Base-by-base conservation (phyloP, 1,284 basidiomycete species). In the Irpex sp. region DNA sequence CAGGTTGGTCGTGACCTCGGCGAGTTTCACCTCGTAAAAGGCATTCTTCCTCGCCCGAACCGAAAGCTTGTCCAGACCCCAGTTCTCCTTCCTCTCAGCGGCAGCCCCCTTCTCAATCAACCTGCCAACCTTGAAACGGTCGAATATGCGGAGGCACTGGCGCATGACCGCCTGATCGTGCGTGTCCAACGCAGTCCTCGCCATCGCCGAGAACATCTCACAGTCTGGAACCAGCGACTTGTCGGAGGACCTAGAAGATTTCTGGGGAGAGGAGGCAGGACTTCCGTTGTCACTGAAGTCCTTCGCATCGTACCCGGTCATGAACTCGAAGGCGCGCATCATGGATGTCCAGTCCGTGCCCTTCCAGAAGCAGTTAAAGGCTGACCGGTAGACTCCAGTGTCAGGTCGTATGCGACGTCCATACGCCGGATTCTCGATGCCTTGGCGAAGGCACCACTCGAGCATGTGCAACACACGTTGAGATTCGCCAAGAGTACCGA, bases 331-430 rank as follows among this genome's bases (percentile, higher is more conserved):
- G 11, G 82, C 75, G 58, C 79, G 78, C 53, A 76, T 71, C 1
- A 87, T 83, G 31, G 78, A 76, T 37, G 72, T 74, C 89, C 88
- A 92, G 73, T 92, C 87, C 15, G 71, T 77, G 47, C 77, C 77
- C 58, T 81, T 79, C 81, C 84, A 83, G 71, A 88, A 90, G 1
- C 82, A 79, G 63, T 75, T 73, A 65, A 90, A 78, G 56, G 84
- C 84, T 35, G 86, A 76, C 77, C 73, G 65, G 65, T 81, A 89
- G 4, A 84, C 83, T n/a, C 75, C 73, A 50, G 76, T 60, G 15
- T 75, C 72, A 0, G 86, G 88, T 59, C 79, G 73, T 43, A 88
- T 76, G 60, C 78, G 77, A 26, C 8, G 5, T 4, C 39, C 61
- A 17, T 78, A 76, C 59, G 75, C 61, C 33, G 67, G 75, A 56